These are phyloP conservation scores for Madurella mycetomatis DNA, from an alignment of 2,329 filamentous ascomycete genomes.

Conservation along the genomic window DNA sequence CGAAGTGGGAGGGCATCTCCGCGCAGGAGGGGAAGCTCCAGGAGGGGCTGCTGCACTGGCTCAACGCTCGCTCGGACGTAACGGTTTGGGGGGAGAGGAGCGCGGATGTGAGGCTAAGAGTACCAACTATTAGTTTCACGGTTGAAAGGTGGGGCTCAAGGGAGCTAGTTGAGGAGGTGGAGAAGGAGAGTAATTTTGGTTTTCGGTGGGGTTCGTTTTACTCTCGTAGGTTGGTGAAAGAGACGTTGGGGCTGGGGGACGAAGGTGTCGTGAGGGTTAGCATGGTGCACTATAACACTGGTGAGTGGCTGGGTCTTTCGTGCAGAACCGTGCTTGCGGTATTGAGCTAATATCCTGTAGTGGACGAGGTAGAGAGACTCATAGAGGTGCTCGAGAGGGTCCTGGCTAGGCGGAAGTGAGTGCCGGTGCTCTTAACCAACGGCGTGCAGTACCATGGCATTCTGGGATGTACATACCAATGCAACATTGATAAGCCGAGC, in stretches of 20 bases:
- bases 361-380: conserved; percentile 52
- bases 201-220: conserved; percentile 62
- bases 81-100: conserved; percentile 53
- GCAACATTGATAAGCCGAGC: too few species aligned
- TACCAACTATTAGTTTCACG: conserved; percentile 61
- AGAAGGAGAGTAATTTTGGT: conserved; percentile 48
- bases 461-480: too few species aligned
- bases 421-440: too few species aligned
- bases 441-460: too few species aligned
- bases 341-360: conserved; percentile 29
- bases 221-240: conserved; percentile 52
- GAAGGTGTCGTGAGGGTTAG: conserved; percentile 62
- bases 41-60: conserved; percentile 50
- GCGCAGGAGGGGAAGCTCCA: conserved; percentile 56
- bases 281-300: conserved; percentile 63
- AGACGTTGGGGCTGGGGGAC: conserved; percentile 50
- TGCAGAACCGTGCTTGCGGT: not conserved
- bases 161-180: conserved; percentile 53
- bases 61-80: conserved; percentile 46
- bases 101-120: conserved; percentile 43
- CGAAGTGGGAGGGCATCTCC: conserved; percentile 45
- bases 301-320: conserved; percentile 34
- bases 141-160: conserved; percentile 48
- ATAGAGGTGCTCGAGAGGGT: conserved; percentile 50
- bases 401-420: conserved; percentile 30